phyloP scores from a whole-genome alignment of 1,284 basidiomycete species.

The Leucoagaricus sp. region DNA sequence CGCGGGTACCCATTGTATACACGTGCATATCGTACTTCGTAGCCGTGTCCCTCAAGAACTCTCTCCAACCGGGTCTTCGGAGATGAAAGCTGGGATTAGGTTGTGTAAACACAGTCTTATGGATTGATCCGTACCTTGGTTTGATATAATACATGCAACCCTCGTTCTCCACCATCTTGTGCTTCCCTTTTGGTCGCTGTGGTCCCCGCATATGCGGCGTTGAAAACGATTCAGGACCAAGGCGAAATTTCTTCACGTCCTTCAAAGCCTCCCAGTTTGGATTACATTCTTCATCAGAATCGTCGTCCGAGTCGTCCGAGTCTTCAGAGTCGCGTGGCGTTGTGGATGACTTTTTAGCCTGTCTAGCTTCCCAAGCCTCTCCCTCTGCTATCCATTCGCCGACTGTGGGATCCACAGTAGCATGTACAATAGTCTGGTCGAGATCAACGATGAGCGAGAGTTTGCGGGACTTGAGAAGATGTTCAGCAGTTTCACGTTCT shows the following conservation, averaged over 20 bases:
- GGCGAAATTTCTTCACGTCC: conserved; percentile 86
- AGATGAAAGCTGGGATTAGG: conserved; percentile 10
- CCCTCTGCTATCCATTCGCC: conserved; percentile 95
- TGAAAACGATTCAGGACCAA: conserved; percentile 78
- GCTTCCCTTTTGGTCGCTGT: conserved; percentile 51
- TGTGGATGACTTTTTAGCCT: conserved; percentile 41
- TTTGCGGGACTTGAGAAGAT: conserved; percentile 76
- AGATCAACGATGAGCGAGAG: conserved; percentile 97
- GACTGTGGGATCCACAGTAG: conserved; percentile 97
- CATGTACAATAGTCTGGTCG: conserved; percentile 98
- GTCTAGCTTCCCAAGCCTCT: conserved; percentile 67
- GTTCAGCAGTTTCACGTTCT: conserved; percentile 79
- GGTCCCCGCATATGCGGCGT: conserved; percentile 36
- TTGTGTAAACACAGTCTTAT: conserved; percentile 16
- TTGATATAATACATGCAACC: conserved; percentile 98
- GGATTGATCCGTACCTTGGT: conserved; percentile 63
- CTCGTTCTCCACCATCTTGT: conserved; percentile 65
- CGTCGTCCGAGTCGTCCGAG: conserved; percentile 37
- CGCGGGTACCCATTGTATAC: conserved; percentile 98
- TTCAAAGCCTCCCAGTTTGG: conserved; percentile 89
- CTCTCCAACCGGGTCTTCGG: conserved; percentile 80
- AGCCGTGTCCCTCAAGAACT: conserved; percentile 76
- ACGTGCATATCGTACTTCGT: conserved; percentile 97
- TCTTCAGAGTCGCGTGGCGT: conserved; percentile 33
- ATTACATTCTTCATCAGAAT: conserved; percentile 66